Conservation (phyloP, 352 stramenopile genomes). For the Blastocystis sp. region DNA sequence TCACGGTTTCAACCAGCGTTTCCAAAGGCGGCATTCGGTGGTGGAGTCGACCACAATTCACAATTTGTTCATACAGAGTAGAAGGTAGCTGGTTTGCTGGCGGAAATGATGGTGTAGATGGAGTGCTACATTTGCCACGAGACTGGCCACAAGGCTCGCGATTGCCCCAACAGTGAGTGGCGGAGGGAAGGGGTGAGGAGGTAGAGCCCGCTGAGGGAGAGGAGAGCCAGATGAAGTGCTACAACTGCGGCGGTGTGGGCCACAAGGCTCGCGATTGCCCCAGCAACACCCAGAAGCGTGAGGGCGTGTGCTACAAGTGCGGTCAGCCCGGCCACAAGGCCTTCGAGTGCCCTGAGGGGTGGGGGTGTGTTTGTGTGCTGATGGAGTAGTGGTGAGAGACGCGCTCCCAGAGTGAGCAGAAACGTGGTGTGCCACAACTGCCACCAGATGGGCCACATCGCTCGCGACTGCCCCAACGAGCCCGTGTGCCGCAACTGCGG, state of each 20-base stretch:
- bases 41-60: too few relatives aligned
- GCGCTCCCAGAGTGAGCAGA: not conserved
- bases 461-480: not conserved
- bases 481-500: conserved; percentile 60
- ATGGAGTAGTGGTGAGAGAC: not conserved
- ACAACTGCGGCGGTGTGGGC: conserved; percentile 31
- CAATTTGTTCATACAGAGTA: not conserved
- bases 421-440: conserved; percentile 70
- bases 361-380: not conserved
- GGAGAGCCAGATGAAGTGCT: not conserved
- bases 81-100: not conserved
- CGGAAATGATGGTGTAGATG: not conserved
- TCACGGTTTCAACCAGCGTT: too few relatives aligned
- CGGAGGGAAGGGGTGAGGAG: not conserved
- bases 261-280: not conserved
- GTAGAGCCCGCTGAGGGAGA: not conserved
- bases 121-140: not conserved
- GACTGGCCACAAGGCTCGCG: conserved; percentile 33
- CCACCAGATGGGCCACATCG: conserved; percentile 27
- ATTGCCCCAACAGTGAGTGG: not conserved
- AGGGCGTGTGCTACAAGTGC: conserved; percentile 58
- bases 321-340: conserved; percentile 3
- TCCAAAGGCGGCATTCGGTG: too few relatives aligned
- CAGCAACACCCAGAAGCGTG: conserved; percentile 16
- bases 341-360: conserved; percentile 16